Evolutionary conservation across 805 yeast species (phyloP).

Genomic region (Groenewaldozyma tartarivorans): DNA sequence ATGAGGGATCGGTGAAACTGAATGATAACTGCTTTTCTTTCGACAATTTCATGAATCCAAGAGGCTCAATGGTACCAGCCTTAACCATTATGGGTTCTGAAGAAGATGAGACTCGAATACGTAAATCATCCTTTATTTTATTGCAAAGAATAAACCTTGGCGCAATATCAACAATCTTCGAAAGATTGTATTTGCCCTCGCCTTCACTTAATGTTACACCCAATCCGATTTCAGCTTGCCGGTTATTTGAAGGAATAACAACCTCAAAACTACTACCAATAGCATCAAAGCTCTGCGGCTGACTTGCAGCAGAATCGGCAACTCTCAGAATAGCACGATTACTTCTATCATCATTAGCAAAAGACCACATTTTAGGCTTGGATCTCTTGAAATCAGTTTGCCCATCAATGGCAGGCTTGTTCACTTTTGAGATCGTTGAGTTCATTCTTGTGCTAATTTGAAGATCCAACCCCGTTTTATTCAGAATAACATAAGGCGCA

Average conservation of each 20-base stretch:
- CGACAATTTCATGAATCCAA: constrained; percentile 45
- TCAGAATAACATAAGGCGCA: constrained; percentile 76
- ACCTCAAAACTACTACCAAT: constrained; percentile 71
- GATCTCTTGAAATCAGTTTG: constrained; percentile 16
- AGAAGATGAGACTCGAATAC: constrained; percentile 60
- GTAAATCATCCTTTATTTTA: constrained; percentile 44
- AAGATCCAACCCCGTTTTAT: constrained; percentile 64
- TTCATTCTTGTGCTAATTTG: constrained; percentile 47
- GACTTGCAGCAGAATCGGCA: constrained; percentile 63
- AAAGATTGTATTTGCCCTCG: constrained; percentile 65
- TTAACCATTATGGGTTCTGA: constrained; percentile 29
- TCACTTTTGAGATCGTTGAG: constrained; percentile 34
- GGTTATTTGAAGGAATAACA: constrained; percentile 27
- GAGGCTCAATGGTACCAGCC: constrained; percentile 22
- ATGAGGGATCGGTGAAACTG: constrained; percentile 45
- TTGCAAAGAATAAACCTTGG: constrained; percentile 79
- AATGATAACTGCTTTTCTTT: constrained; percentile 51
- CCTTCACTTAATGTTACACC: constrained; percentile 72
- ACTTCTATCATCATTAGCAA: constrained; percentile 48
- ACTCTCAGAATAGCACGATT: constrained; percentile 60
- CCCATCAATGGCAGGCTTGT: constrained; percentile 12
- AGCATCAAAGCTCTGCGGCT: constrained; percentile 76
- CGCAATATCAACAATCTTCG: constrained; percentile 68
- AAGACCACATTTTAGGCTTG: constrained; percentile 78
- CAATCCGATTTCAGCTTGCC: constrained; percentile 49